Base-by-base conservation (phyloP, 2,329 filamentous ascomycete species). In the Arthrinium phaeospermum region DNA sequence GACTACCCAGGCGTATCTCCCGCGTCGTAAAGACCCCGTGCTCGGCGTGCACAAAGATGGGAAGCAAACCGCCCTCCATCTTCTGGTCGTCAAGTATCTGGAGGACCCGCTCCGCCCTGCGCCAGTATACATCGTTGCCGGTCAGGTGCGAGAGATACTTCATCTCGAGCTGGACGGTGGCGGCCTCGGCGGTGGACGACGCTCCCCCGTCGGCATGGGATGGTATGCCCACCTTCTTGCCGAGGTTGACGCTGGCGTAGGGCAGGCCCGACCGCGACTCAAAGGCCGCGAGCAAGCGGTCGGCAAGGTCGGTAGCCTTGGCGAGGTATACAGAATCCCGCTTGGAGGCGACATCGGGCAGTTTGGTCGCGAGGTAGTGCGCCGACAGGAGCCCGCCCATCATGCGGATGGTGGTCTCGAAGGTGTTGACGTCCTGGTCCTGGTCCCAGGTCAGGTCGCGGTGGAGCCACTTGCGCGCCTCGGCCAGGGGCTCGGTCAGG, bases 381-480 rank as follows among this genome's bases (percentile, higher is more conserved):
- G 96, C 96, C 1, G 95, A 95, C 45, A 99, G 87, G 64, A 99
- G 86, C 16, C 96, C 96, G 22, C 96, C 96, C 69, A 99, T 86
- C 95, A 98, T 98, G 71, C 96, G 93, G 78, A 98, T 98, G 0
- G 96, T 98, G 12, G 96, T 98, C 85, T 99, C 96, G 78, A 98
- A 99, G 0, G 95, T 98, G 82, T 94, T 98, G 72, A 99, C 96
- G 80, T 98, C 94, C 81, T 98, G 95, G 78, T 98, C 89, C 81
- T 98, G 94, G 73, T 98, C 92, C 83, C 97, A 98, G 13, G 91
- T 92, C 75, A 98, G 83, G 12, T 91, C 91, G 4, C 91, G 92
- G 1, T 93, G 88, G 68, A 99, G 91, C 96, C 96, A 99, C 80
- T 97, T 90, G 71, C 96, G 89, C 46, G 96, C 96, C 79, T 96